phyloP scores from a whole-genome alignment of 306 rosid species.

The Comarum palustre region DNA sequence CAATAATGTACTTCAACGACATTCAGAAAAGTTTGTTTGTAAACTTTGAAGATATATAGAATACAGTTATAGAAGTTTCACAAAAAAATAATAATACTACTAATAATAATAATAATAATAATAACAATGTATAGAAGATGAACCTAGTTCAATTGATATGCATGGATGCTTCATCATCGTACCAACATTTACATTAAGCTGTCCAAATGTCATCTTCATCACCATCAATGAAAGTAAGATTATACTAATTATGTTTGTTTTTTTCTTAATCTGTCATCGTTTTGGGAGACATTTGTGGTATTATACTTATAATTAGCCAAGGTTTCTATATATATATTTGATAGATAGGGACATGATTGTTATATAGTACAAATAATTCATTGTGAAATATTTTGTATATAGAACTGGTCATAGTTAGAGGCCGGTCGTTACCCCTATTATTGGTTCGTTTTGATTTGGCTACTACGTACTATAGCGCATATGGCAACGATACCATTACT shows the following conservation, averaged over 20 bases:
- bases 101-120: too few species aligned
- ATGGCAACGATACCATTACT: neutral
- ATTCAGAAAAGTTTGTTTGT: neutral
- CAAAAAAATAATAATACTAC: too few species aligned
- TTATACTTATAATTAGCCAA: neutral
- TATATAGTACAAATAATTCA: neutral
- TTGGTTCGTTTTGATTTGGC: neutral
- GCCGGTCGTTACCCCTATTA: neutral
- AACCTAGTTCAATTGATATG: neutral
- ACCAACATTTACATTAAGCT: neutral
- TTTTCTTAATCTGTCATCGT: neutral
- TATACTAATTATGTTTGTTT: neutral
- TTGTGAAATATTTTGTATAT: neutral
- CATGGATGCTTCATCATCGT: neutral
- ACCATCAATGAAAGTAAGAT: neutral
- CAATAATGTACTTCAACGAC: neutral
- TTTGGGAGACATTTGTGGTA: neutral
- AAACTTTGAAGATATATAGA: neutral
- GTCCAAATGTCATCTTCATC: neutral
- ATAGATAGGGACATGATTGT: neutral
- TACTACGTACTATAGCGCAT: neutral
- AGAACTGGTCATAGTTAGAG: neutral
- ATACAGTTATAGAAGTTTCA: neutral
- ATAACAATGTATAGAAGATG: neutral
- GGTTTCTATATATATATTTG: neutral